Base-by-base conservation (phyloP, 2,329 filamentous ascomycete genomes). In the Paracoccidioides brasiliensis region DNA sequence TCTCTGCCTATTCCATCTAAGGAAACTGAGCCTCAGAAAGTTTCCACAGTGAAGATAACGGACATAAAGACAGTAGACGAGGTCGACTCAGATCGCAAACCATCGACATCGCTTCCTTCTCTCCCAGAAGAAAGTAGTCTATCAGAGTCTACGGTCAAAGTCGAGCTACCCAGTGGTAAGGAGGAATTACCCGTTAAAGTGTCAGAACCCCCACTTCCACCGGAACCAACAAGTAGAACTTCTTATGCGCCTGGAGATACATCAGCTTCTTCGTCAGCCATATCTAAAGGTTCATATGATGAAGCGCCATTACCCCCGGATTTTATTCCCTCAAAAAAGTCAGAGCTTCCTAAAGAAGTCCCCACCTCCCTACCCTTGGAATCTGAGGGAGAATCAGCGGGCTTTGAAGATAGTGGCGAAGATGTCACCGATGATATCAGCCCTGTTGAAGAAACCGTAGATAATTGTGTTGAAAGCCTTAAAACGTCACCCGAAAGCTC, bases 201-300 rank as follows among this genome's bases (percentile, higher is more conserved):
- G 32, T 55, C 67, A 7, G 69, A 72, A 58, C 58, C 68, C 8
- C 75, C 75, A 8, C 63, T 77, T 40, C 75, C 75, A 4, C 75
- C 75, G 14, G 74, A 77, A 43, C 60, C 75, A 4, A 74, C 72
- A n/a, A 77, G 72, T 57, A 75, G 70, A 62, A 68, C 67, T 41
- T 67, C 61, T 10, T 77, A 76, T 62, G 70, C 70, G 7, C 69
- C 74, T 32, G 74, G 74, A 4, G 75, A 77, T 57, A 76, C 74
- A n/a, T 75, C 74, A 3, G 72, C 69, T 7, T 76, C 74, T 7
- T 74, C 74, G 4, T 74, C 72, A 3, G 69, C 70, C 54, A 67
- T 70, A 4, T 74, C 72, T 4, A 71, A 70, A 53, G 66, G 61
- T 43, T 72, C 72, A 5, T 56, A 64, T 45, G 72, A 74, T 8